phyloP scores from a whole-genome alignment of 2,329 filamentous ascomycete species.

The Diaporthe eres region DNA sequence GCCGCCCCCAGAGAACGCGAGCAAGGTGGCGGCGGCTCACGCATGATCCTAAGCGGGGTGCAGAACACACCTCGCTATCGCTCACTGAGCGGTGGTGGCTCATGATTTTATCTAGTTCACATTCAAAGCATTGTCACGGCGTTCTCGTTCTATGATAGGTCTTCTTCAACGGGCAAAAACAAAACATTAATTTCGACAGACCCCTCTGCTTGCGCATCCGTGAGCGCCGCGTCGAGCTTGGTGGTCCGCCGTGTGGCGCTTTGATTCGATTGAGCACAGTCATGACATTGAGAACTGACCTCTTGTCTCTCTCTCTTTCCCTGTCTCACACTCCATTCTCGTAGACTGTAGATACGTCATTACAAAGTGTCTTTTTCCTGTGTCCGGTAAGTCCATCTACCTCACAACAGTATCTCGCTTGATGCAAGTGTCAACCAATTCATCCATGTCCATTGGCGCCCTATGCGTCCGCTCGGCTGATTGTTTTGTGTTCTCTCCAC shows the following conservation, averaged over 20 bases:
- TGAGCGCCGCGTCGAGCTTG: too few species aligned
- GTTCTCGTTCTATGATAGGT: conserved; percentile 33
- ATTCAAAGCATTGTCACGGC: conserved; percentile 41
- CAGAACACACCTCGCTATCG: neutral
- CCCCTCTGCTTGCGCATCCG: neutral
- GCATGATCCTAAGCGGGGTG: conserved; percentile 52
- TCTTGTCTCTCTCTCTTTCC: neutral
- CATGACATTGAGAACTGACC: neutral
- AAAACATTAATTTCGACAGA: conserved; percentile 22
- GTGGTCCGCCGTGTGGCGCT: neutral
- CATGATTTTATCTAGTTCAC: conserved; percentile 24
- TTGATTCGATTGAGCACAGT: neutral
- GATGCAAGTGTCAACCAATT: conserved; percentile 20
- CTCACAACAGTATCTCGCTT: neutral
- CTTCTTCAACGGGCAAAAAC: conserved; percentile 31
- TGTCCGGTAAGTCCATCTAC: neutral
- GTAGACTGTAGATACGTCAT: neutral
- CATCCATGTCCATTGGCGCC: conserved; percentile 9
- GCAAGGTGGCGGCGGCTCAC: conserved; percentile 48
- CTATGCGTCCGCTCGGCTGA: neutral
- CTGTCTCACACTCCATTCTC: neutral
- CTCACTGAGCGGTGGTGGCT: neutral
- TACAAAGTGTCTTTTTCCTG: neutral
- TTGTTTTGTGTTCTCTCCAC: conserved; percentile 10
- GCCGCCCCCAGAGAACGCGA: conserved; percentile 55